Percentiles rank a stretch among this genome's conserved stretches.
Conservation (phyloP, 225 moss, liverwort and hornwort genomes). For the Ulota crispa region DNA sequence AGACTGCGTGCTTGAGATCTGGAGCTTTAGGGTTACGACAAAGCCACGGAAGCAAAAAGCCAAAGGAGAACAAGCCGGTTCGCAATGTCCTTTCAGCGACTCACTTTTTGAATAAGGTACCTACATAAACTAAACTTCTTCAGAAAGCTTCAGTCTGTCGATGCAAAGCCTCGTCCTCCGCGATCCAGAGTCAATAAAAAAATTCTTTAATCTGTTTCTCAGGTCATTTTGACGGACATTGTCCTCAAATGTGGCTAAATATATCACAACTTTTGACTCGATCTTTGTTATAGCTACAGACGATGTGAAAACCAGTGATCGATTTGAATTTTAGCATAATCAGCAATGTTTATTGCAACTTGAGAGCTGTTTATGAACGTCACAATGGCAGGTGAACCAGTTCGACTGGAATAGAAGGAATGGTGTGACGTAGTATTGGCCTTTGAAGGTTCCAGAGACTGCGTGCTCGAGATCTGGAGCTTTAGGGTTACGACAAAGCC, state of each 20-base stretch:
- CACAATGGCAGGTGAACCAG: neutral
- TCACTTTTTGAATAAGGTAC: too few relatives aligned
- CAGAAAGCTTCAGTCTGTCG: too few relatives aligned
- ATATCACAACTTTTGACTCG: neutral
- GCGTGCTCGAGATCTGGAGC: neutral
- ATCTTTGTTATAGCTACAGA: too few relatives aligned
- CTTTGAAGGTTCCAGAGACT: neutral
- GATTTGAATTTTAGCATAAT: neutral
- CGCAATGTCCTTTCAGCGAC: too few relatives aligned
- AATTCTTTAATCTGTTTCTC: neutral
- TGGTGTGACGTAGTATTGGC: conserved; percentile 3
- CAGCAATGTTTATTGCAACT: neutral
- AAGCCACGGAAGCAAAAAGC: too few relatives aligned
- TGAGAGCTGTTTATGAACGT: neutral
- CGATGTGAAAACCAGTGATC: neutral
- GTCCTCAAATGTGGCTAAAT: neutral
- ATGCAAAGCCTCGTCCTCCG: too few relatives aligned
- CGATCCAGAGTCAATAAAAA: too few relatives aligned
- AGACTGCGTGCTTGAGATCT: neutral
- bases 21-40: neutral
- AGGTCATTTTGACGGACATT: neutral
- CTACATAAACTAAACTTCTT: neutral
- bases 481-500: too few relatives aligned
- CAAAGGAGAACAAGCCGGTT: too few relatives aligned
- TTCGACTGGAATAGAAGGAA: neutral